Evolutionary conservation across 2,329 filamentous ascomycete species (phyloP).

Genomic region (Ceratocystis huliohia): DNA sequence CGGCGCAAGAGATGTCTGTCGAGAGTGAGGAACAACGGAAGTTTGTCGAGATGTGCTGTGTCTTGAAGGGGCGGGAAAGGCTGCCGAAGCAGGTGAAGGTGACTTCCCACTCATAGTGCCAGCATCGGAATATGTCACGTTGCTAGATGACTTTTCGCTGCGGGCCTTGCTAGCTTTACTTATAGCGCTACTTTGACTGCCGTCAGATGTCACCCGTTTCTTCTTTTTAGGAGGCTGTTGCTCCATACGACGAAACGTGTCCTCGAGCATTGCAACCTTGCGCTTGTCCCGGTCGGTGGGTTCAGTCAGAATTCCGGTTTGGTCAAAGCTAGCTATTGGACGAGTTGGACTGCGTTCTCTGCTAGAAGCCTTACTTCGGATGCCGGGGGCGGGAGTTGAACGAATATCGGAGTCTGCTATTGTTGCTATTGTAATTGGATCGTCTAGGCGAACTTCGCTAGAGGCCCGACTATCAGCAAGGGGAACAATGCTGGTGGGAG

Average conservation of each 20-base stretch:
- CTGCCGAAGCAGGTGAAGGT: constrained; percentile 36
- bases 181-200: constrained; percentile 26
- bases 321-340: constrained; percentile 45
- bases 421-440: constrained; percentile 26
- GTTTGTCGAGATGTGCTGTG: constrained; percentile 28
- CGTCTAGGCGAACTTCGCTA: constrained; percentile 48
- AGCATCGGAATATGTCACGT: constrained; percentile 38
- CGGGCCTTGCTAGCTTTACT: constrained; percentile 9
- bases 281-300: constrained; percentile 55
- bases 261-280: constrained; percentile 53
- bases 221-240: constrained; percentile 44
- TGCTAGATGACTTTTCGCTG: constrained; percentile 2
- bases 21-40: constrained; percentile 30
- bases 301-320: constrained; percentile 48
- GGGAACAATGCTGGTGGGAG: constrained; percentile 49
- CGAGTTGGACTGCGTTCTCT: constrained; percentile 51
- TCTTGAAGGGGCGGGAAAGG: constrained; percentile 25
- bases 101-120: constrained; percentile 43
- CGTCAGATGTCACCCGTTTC: constrained; percentile 51
- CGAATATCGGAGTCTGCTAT: constrained; percentile 38
- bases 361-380: constrained; percentile 52
- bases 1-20: constrained; percentile 11
- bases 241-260: constrained; percentile 50
- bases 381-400: constrained; percentile 38
- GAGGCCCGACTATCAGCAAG: constrained; percentile 50